These are phyloP conservation scores for Beauveria australis DNA, from an alignment of 2,329 filamentous ascomycete species.

Conservation along the genomic window DNA sequence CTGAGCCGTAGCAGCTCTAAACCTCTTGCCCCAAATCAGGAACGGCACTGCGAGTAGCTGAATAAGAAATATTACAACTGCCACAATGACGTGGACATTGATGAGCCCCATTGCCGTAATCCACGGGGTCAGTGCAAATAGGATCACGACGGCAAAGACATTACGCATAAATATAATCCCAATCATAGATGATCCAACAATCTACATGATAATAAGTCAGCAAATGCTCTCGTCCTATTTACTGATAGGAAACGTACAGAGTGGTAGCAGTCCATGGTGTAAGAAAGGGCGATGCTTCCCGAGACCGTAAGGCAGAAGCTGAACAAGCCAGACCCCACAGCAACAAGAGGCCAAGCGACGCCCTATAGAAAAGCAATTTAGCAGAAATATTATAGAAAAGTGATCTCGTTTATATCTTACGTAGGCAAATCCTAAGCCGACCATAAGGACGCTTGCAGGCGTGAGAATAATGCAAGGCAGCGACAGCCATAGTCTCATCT, in stretches of 20 bases:
- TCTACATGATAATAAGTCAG: not conserved
- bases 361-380: not conserved
- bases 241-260: not conserved
- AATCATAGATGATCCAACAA: constrained; percentile 20
- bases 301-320: not conserved
- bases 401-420: not conserved
- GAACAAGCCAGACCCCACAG: constrained; percentile 5
- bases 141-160: constrained; percentile 20
- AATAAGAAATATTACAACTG: constrained; percentile 18
- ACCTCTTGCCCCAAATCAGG: constrained; percentile 23
- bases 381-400: not conserved
- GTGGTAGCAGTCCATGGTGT: constrained; percentile 10
- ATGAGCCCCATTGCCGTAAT: constrained; percentile 22
- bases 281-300: constrained; percentile 3
- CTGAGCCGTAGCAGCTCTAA: not conserved
- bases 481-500: constrained; percentile 31
- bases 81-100: constrained; percentile 22
- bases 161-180: constrained; percentile 26
- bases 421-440: not conserved
- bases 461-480: not conserved
- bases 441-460: not conserved
- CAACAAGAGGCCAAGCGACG: not conserved
- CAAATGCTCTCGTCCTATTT: not conserved
- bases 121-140: constrained; percentile 24
- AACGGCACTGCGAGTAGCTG: constrained; percentile 20